Evolutionary conservation across 768 basidiomycete species (phyloP).

Genomic region (Hygrophorus russula): DNA sequence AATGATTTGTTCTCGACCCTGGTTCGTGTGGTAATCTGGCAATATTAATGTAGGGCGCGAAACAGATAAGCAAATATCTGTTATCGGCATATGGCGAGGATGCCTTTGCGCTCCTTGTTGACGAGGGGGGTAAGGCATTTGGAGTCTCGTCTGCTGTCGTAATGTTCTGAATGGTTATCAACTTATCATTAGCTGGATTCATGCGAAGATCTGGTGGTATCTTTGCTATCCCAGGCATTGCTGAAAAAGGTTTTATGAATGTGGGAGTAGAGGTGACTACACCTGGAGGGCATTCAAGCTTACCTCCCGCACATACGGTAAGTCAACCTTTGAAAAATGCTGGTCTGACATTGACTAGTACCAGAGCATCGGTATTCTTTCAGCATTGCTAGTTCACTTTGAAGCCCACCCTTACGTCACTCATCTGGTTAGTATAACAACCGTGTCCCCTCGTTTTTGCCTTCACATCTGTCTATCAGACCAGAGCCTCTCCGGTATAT

Average conservation of each 20-base stretch:
- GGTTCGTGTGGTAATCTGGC: not conserved
- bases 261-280: constrained; percentile 53
- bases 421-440: constrained; percentile 29
- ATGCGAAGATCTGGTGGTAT: constrained; percentile 41
- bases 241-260: constrained; percentile 66
- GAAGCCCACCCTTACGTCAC: constrained; percentile 53
- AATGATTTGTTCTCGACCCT: not conserved
- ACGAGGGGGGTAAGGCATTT: constrained; percentile 66
- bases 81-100: constrained; percentile 55
- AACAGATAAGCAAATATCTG: constrained; percentile 33
- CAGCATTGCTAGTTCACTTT: constrained; percentile 53
- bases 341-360: not conserved
- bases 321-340: constrained; percentile 7
- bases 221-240: constrained; percentile 51
- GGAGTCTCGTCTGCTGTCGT: not conserved
- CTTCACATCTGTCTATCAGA: constrained; percentile 19
- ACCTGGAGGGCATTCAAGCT: constrained; percentile 77
- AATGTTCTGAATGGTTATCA: not conserved
- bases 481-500: constrained; percentile 48
- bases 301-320: constrained; percentile 76
- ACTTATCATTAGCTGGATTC: constrained; percentile 24
- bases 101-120: constrained; percentile 68
- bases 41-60: constrained; percentile 37
- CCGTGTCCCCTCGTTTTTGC: not conserved
- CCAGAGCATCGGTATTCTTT: constrained; percentile 68